Base-by-base conservation (phyloP, 2,329 filamentous ascomycete species). In the Lasiodiplodia gonubiensis region DNA sequence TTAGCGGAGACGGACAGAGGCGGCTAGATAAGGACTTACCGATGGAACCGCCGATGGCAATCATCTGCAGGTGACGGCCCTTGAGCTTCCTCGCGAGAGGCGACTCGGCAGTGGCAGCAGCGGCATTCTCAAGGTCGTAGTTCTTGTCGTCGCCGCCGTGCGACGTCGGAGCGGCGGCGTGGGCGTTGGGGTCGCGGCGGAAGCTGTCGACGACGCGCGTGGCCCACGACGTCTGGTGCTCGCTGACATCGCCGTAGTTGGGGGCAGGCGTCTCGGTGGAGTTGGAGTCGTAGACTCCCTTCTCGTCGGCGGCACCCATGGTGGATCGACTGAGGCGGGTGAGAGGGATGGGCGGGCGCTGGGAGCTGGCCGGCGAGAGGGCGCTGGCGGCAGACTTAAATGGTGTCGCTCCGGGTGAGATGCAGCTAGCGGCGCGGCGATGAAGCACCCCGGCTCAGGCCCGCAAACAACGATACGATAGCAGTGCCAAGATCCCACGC, bases 1-100 rank as follows among this genome's bases (percentile, higher is more conserved):
- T 63, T 54, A 54, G 51, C 10, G 51, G 51, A 37, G 33, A 16
- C 14, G 10, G n/a, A 46, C 23, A 49, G 33, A 23, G 33, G 33
- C 33, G 33, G 53, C 33, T 2, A 25, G 25, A 30, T 30, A 23
- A 51, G 30, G 18, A 63, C 46, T 37, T 63, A 76, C 81, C 81
- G 74, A 97, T 97, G 16, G 92, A 94, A 51, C 94, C 94, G 72
- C 93, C 93, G 72, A 97, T 97, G 18, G 94, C 94, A 84, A 97
- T 97, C 94, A 97, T 97, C 82, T 97, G 94, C 76, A 97, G 77
- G 82, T 98, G 94, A 59, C 93, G 86, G 21, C 59, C 59, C 59
- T 63, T 63, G 59, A 63, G 64, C 55, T 72, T 90, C 74, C 93
- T 86, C 61, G 91, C 88, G 61, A 98, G 84, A 8, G 90, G 88